These are phyloP conservation scores for Cichorium intybus DNA, from an alignment of 140 eudicot genomes.

Conservation along the genomic window DNA sequence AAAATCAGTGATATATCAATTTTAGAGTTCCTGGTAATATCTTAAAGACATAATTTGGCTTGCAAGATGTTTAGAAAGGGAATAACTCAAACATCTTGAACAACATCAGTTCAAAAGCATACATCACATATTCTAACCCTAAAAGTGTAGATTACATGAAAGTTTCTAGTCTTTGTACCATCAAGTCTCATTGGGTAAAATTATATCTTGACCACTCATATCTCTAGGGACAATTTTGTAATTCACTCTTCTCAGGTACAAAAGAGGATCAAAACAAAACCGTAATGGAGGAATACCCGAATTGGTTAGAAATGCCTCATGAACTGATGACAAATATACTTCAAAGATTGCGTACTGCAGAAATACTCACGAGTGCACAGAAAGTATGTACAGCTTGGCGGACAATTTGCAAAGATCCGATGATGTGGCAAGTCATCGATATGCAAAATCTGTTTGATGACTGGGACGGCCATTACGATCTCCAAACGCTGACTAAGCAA, in stretches of 20 bases:
- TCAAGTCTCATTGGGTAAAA: too few relatives aligned
- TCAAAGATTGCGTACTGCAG: constrained; percentile 36
- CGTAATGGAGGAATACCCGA: constrained; percentile 22
- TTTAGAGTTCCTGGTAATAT: constrained; percentile 20
- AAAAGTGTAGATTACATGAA: too few relatives aligned
- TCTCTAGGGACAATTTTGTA: too few relatives aligned
- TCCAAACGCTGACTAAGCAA: constrained; percentile 23
- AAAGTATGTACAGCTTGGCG: constrained; percentile 69
- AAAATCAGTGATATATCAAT: constrained; percentile 39
- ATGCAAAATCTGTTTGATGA: constrained; percentile 9
- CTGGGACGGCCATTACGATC: background rate
- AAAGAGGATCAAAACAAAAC: too few relatives aligned
- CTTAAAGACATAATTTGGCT: constrained; percentile 24
- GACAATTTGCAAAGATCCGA: constrained; percentile 53
- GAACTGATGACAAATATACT: constrained; percentile 56
- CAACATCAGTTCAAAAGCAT: background rate
- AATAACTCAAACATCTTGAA: constrained; percentile 17
- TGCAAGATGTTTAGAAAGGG: constrained; percentile 33
- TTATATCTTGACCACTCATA: too few relatives aligned
- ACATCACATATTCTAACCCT: background rate
- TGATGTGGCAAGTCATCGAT: constrained; percentile 59
- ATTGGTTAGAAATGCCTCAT: constrained; percentile 71
- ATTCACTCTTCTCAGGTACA: too few relatives aligned
- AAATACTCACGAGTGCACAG: constrained; percentile 51
- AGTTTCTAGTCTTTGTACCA: too few relatives aligned